Conservation (phyloP, 208 protist species). For the Leishmania major region DNA sequence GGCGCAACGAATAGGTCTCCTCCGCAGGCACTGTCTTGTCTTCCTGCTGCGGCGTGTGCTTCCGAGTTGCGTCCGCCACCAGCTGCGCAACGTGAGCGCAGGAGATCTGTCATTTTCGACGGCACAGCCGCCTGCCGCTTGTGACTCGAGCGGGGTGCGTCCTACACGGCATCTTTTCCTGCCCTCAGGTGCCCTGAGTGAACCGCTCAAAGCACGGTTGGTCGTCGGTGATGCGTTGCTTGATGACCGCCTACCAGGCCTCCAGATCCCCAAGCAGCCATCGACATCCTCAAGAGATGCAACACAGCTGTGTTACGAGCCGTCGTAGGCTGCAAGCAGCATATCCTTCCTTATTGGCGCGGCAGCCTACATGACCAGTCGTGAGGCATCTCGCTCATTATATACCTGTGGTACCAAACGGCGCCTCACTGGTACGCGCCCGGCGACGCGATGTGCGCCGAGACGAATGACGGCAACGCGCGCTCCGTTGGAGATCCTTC, state of each 20-base stretch:
- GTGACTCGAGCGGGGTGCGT: neutral
- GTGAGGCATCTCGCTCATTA: neutral
- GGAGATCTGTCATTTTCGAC: neutral
- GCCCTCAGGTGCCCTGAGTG: neutral
- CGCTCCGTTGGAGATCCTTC: neutral
- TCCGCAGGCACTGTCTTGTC: conserved; percentile 7
- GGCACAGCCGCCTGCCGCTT: neutral
- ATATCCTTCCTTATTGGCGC: neutral
- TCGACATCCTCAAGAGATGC: conserved; percentile 9
- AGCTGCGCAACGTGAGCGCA: neutral
- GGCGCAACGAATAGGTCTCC: conserved; percentile 4
- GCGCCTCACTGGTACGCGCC: neutral
- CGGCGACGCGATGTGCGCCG: too few species aligned
- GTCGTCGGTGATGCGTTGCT: neutral
- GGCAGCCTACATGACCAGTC: neutral
- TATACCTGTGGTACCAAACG: neutral
- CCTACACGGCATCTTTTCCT: conserved; percentile 3
- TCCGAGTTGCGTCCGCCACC: neutral
- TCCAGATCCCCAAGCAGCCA: neutral
- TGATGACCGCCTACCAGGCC: neutral
- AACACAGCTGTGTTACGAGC: conserved; percentile 3
- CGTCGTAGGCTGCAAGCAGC: conserved; percentile 19
- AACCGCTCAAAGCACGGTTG: neutral
- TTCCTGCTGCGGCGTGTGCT: neutral
- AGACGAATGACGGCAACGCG: neutral